Percentiles rank a stretch among this genome's conserved stretches.
Evolutionary conservation across 2,329 filamentous ascomycete species (phyloP).

Genomic region (Cladophialophora psammophila): DNA sequence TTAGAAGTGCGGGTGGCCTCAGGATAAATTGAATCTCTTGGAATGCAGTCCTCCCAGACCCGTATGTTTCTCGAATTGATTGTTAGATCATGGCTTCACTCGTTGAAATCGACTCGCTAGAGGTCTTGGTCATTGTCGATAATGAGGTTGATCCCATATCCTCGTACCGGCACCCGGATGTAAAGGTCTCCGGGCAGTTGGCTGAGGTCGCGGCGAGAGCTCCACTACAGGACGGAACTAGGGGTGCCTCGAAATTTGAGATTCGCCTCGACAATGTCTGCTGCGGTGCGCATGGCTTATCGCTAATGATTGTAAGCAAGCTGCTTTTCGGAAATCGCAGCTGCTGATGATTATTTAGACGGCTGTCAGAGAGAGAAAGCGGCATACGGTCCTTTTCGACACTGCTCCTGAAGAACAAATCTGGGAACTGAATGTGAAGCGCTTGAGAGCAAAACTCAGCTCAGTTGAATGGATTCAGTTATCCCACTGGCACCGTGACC

Average conservation of each 20-base stretch:
- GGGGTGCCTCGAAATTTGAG: constrained; percentile 55
- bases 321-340: not conserved
- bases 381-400: constrained; percentile 61
- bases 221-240: constrained; percentile 44
- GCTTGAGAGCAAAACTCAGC: constrained; percentile 53
- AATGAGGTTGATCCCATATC: constrained; percentile 64
- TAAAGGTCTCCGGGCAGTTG: constrained; percentile 54
- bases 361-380: constrained; percentile 53
- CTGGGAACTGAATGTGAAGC: constrained; percentile 59
- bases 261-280: constrained; percentile 60
- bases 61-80: not conserved
- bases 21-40: not conserved
- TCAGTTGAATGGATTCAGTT: constrained; percentile 58
- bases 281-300: constrained; percentile 63
- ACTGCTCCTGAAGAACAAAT: constrained; percentile 60
- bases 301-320: constrained; percentile 56
- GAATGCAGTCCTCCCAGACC: not conserved
- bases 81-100: constrained; percentile 36
- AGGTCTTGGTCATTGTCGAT: constrained; percentile 61
- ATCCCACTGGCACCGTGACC: constrained; percentile 64
- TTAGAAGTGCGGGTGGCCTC: not conserved
- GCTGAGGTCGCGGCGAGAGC: constrained; percentile 52
- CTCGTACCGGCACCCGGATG: constrained; percentile 52
- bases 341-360: constrained; percentile 48
- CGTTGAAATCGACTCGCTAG: constrained; percentile 56